phyloP scores from a whole-genome alignment of 2,329 filamentous ascomycete genomes.

The Nakataea oryzae region DNA sequence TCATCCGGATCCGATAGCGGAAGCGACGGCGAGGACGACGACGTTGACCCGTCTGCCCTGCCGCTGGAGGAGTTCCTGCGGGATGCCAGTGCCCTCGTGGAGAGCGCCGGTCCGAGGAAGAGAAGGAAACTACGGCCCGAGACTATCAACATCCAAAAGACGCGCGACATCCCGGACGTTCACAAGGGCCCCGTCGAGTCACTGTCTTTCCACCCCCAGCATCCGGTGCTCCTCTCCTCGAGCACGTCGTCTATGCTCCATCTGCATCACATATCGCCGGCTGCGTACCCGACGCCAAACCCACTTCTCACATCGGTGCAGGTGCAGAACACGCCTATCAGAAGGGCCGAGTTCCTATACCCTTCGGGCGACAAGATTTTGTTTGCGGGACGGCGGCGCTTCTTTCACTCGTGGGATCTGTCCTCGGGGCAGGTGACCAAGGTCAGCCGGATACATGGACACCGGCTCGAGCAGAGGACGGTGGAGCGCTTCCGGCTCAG shows the following conservation, averaged over 20 bases:
- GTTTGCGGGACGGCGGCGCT: slow-evolving; percentile 77
- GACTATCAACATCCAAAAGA: slow-evolving; percentile 79
- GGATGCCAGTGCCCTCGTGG: slow-evolving; percentile 1
- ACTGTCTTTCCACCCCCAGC: slow-evolving; percentile 79
- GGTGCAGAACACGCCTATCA: slow-evolving; percentile 72
- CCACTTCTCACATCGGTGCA: slow-evolving; percentile 86
- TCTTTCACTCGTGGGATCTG: slow-evolving; percentile 93
- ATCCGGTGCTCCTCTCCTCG: slow-evolving; percentile 81
- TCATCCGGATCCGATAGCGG: slow-evolving; percentile 10
- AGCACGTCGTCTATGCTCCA: slow-evolving; percentile 78
- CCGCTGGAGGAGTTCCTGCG: slow-evolving; percentile 67
- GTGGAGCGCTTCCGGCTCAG: slow-evolving; percentile 90
- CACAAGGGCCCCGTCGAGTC: slow-evolving; percentile 74
- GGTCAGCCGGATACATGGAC: slow-evolving; percentile 63
- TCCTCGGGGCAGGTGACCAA: slow-evolving; percentile 74
- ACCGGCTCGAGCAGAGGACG: slow-evolving; percentile 70
- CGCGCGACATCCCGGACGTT: slow-evolving; percentile 71
- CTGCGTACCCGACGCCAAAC: slow-evolving; percentile 67
- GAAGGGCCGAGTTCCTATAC: slow-evolving; percentile 70
- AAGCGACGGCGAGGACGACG: slow-evolving; percentile 8
- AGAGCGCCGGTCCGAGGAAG: slow-evolving; percentile 32
- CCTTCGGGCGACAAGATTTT: slow-evolving; percentile 70
- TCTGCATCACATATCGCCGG: slow-evolving; percentile 78
- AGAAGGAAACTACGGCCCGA: slow-evolving; percentile 72
- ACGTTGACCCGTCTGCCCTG: slow-evolving; percentile 51